phyloP scores from a whole-genome alignment of 2,329 filamentous ascomycete species.

The Cercospora canescens region DNA sequence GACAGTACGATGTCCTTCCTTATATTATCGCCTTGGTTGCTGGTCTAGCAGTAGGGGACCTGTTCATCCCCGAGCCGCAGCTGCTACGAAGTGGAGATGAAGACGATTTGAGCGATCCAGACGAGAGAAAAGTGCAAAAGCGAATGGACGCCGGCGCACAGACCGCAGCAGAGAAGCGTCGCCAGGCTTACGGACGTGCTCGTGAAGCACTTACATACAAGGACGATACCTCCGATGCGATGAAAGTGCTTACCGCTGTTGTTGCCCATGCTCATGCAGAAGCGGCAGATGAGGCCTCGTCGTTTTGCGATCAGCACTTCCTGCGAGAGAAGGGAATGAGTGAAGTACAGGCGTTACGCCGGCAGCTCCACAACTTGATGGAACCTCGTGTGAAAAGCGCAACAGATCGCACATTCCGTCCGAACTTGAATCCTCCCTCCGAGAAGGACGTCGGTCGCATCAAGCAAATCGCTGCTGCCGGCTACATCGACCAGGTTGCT shows the following conservation, averaged over 20 bases:
- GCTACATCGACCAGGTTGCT: conserved; percentile 92
- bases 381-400: conserved; percentile 40
- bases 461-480: conserved; percentile 87
- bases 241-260: conserved; percentile 86
- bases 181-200: conserved; percentile 67
- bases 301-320: conserved; percentile 80
- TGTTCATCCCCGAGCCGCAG: conserved; percentile 82
- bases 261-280: conserved; percentile 68
- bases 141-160: conserved; percentile 65
- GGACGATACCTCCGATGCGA: conserved; percentile 81
- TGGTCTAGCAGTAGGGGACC: conserved; percentile 80
- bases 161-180: conserved; percentile 58
- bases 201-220: conserved; percentile 77
- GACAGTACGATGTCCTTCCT: conserved; percentile 76
- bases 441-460: conserved; percentile 71
- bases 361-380: conserved; percentile 80
- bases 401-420: conserved; percentile 32
- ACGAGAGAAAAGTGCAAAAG: conserved; percentile 18
- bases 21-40: conserved; percentile 89
- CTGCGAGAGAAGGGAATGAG: conserved; percentile 83
- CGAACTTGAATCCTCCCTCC: conserved; percentile 57
- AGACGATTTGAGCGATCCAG: conserved; percentile 44
- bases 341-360: conserved; percentile 80
- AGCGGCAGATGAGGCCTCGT: conserved; percentile 45
- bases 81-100: conserved; percentile 39